Base-by-base conservation (phyloP, 805 yeast species). In the Scheffersomyces stipitis region DNA sequence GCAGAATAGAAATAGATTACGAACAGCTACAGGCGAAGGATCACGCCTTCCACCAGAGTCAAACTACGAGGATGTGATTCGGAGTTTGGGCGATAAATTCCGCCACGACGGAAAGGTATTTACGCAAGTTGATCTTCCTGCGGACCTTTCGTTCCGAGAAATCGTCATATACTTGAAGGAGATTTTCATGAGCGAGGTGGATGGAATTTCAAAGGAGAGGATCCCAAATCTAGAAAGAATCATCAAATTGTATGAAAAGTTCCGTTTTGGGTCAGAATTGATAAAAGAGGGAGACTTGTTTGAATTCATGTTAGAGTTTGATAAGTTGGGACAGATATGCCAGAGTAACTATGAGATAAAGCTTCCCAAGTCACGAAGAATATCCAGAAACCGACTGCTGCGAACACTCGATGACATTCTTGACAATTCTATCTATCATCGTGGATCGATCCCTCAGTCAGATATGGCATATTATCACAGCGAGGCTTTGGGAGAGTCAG, bases 261-360 rank as follows among this genome's bases (percentile, higher is more conserved):
- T 83, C 26, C 66, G 87, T 41, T 89, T 80, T 57, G 76, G 91
- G 4, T 84, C 86, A 2, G 57, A 66, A 14, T 69, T 78, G 13
- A 76, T 87, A 13, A 59, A 73, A 1, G 80, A 81, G 44, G 66
- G 62, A 3, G 83, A 82, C 28, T 78, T 89, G 50, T 58, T 76
- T 18, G 71, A 66, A 28, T 80, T 86, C 51, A 75, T 88, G 69
- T 38, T 49, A 22, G 48, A 50, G 32, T 41, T 56, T 29, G 58
- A 56, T 33, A 42, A 38, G 26, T 31, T 46, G 35, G 49, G 43
- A 10, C 33, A 34, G 26, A 18, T 41, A 7, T 33, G 44, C 15
- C 40, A 15, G 36, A 20, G 24, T 20, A 20, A 20, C 29, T n/a
- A 26, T 13, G 29, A 26, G n/a, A 26, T 8, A 7, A 7, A 10